phyloP scores from a whole-genome alignment of 1,284 basidiomycete genomes.

The Apiotrichum gamsii region DNA sequence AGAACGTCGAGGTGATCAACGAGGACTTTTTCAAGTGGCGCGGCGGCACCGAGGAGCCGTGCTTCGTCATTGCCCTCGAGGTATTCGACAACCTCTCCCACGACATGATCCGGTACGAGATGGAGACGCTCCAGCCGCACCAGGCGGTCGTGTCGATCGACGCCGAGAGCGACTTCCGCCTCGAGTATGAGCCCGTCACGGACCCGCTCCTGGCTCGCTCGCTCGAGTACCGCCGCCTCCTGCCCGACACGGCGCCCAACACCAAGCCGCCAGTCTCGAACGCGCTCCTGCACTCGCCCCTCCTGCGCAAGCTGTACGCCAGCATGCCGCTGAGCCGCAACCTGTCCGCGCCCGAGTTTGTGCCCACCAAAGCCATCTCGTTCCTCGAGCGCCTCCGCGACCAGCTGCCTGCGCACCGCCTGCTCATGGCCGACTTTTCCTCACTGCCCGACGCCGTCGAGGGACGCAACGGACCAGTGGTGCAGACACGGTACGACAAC shows the following conservation, averaged over 20 bases:
- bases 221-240: constrained; percentile 59
- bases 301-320: constrained; percentile 59
- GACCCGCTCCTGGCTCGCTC: constrained; percentile 69
- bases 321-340: constrained; percentile 85
- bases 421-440: constrained; percentile 89
- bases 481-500: constrained; percentile 83
- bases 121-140: constrained; percentile 67
- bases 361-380: constrained; percentile 85
- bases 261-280: constrained; percentile 31
- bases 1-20: constrained; percentile 67
- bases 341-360: constrained; percentile 78
- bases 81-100: constrained; percentile 98
- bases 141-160: constrained; percentile 82
- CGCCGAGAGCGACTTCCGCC: constrained; percentile 73
- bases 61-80: constrained; percentile 90
- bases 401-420: constrained; percentile 82
- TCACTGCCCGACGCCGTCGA: constrained; percentile 77
- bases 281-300: constrained; percentile 33
- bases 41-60: constrained; percentile 67
- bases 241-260: constrained; percentile 53
- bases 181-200: constrained; percentile 73
- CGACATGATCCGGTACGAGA: constrained; percentile 86
- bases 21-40: constrained; percentile 82
- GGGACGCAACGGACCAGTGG: constrained; percentile 85
- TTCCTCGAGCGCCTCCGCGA: constrained; percentile 76